Evolutionary conservation across 2,329 filamentous ascomycete genomes (phyloP).

Genomic region (Fusarium globosum): DNA sequence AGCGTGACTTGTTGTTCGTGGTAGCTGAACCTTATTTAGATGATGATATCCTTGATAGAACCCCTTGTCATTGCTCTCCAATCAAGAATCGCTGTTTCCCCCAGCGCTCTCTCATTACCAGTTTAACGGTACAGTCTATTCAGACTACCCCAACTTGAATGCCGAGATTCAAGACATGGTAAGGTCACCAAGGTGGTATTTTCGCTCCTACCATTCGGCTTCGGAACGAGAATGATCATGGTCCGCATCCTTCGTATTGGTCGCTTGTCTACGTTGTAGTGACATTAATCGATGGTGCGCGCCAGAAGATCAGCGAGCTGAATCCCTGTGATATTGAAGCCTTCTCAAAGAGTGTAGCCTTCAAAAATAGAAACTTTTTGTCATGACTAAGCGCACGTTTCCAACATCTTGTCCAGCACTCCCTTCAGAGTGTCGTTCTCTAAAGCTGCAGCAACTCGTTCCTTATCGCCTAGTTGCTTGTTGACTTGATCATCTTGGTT

Average conservation of each 20-base stretch:
- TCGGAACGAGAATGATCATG: conserved; percentile 13
- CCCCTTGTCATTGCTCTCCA: conserved; percentile 32
- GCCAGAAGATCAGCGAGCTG: conserved; percentile 7
- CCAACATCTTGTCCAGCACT: conserved; percentile 92
- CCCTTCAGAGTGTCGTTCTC: conserved; percentile 92
- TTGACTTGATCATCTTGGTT: conserved; percentile 95
- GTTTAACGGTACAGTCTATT: conserved; percentile 24
- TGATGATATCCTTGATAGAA: conserved; percentile 23
- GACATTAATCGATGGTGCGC: not conserved
- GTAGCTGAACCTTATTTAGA: conserved; percentile 41
- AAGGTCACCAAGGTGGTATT: conserved; percentile 27
- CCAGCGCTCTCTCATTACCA: conserved; percentile 11
- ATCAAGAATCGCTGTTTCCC: conserved; percentile 26
- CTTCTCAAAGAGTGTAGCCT: not conserved
- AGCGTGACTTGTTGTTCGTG: conserved; percentile 21
- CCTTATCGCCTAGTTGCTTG: conserved; percentile 96
- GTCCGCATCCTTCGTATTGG: conserved; percentile 1
- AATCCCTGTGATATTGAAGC: not conserved
- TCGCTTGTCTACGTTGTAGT: not conserved
- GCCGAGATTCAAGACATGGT: conserved; percentile 29
- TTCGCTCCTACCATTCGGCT: conserved; percentile 2
- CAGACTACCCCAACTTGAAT: conserved; percentile 16
- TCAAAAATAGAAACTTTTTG: not conserved
- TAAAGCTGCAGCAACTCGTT: conserved; percentile 91
- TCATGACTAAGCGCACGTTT: conserved; percentile 74